Conservation (phyloP, 108 stramenopile genomes). For the Fragilariopsis cylindrus region DNA sequence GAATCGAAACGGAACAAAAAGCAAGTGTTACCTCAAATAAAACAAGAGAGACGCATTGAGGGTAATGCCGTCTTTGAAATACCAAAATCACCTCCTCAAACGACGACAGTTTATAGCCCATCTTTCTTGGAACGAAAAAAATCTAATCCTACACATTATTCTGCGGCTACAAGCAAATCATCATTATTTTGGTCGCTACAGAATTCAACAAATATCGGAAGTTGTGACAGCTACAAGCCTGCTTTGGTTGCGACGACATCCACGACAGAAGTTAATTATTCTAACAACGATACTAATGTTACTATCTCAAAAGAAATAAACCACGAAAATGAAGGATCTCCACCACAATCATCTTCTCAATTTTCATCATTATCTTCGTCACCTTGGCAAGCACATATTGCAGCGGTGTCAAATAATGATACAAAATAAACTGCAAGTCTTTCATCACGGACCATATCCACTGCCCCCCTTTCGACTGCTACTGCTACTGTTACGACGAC, state of each 20-base stretch:
- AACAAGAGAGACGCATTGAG: background rate
- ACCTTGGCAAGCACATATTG: background rate
- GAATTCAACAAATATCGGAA: conserved; percentile 6
- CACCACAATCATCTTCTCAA: background rate
- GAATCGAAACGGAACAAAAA: background rate
- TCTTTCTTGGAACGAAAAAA: conserved; percentile 12
- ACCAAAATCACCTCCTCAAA: background rate
- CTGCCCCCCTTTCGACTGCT: background rate
- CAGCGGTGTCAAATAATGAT: background rate
- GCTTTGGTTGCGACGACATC: background rate
- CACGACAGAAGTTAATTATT: background rate
- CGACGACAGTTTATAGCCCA: background rate
- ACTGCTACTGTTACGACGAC: background rate
- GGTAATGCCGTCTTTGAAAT: background rate
- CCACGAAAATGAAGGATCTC: background rate
- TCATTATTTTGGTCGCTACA: conserved; percentile 12
- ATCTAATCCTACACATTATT: conserved; percentile 7
- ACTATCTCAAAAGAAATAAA: background rate
- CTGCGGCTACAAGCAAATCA: background rate
- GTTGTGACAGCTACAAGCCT: conserved; percentile 8
- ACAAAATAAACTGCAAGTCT: background rate
- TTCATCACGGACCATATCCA: background rate
- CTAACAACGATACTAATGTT: background rate
- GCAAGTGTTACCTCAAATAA: background rate
- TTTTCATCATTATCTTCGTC: background rate